A percentile compares a stretch with the other conserved stretches of the same genome.
phyloP scores from a whole-genome alignment of 805 yeast species.

The Cyberlindnera suaveolens region DNA sequence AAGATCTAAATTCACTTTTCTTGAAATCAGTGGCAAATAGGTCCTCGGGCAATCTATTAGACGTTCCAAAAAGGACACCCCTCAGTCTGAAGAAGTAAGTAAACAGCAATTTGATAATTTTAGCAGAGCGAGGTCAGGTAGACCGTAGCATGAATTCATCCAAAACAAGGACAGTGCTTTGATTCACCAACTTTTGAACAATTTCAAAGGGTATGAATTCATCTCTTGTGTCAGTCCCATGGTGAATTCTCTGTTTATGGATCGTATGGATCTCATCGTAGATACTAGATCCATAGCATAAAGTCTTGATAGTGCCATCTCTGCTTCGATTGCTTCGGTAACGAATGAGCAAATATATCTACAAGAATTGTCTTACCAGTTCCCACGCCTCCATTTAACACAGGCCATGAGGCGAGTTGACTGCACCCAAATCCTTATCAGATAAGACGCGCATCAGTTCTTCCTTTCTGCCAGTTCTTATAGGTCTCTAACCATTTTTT shows the following conservation, averaged over 20 bases:
- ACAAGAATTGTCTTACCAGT: constrained; percentile 71
- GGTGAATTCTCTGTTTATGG: constrained; percentile 22
- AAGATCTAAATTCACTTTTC: constrained; percentile 52
- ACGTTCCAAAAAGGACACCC: constrained; percentile 69
- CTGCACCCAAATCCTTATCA: constrained; percentile 42
- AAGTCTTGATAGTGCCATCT: constrained; percentile 70
- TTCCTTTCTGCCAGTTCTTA: constrained; percentile 6
- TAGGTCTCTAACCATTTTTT: constrained; percentile 3
- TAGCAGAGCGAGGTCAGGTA: constrained; percentile 73
- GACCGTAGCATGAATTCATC: constrained; percentile 79
- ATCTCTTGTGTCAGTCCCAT: constrained; percentile 38
- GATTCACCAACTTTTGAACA: constrained; percentile 55
- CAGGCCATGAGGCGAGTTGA: constrained; percentile 60
- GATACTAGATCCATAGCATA: constrained; percentile 65
- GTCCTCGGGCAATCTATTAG: constrained; percentile 67
- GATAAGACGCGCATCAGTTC: constrained; percentile 45
- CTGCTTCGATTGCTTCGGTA: constrained; percentile 58
- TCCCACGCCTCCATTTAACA: constrained; percentile 63
- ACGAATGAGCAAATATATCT: constrained; percentile 61
- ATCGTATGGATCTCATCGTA: constrained; percentile 52
- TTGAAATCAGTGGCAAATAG: constrained; percentile 61
- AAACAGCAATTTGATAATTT: constrained; percentile 56
- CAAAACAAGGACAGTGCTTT: constrained; percentile 52
- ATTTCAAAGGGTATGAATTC: constrained; percentile 62
- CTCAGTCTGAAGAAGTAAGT: constrained; percentile 68